A percentile compares a stretch with the other conserved stretches of the same genome.
Evolutionary conservation across 192 early-diverging fungal species (phyloP).

Genomic region (Coemansia sp.): DNA sequence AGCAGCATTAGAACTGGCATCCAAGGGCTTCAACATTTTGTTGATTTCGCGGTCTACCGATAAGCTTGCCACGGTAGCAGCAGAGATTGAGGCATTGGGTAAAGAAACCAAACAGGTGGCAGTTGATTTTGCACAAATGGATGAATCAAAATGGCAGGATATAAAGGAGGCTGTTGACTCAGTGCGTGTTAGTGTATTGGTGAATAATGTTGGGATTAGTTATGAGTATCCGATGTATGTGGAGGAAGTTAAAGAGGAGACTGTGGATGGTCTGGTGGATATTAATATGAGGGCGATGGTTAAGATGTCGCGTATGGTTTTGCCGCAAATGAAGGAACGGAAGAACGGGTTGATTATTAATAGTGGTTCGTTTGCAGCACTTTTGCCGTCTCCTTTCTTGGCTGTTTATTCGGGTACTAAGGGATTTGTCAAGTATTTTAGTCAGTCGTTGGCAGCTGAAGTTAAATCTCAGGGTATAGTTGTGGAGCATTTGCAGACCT

Average conservation of each 20-base stretch:
- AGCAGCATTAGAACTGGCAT: slow-evolving; percentile 87
- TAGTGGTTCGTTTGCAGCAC: slow-evolving; percentile 86
- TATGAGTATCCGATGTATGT: slow-evolving; percentile 90
- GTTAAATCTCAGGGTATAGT: slow-evolving; percentile 65
- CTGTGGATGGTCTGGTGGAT: slow-evolving; percentile 73
- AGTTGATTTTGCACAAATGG: slow-evolving; percentile 74
- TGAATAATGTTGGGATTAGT: slow-evolving; percentile 95
- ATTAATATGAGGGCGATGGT: slow-evolving; percentile 86
- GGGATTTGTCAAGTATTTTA: slow-evolving; percentile 87
- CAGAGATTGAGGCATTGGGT: slow-evolving; percentile 61
- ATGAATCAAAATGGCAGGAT: slow-evolving; percentile 62
- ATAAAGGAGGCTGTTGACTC: slow-evolving; percentile 60
- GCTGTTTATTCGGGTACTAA: slow-evolving; percentile 93
- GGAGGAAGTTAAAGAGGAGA: slow-evolving; percentile 66
- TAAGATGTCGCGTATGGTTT: slow-evolving; percentile 74
- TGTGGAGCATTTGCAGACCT: slow-evolving; percentile 92
- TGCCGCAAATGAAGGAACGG: slow-evolving; percentile 78
- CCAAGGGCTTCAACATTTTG: slow-evolving; percentile 78
- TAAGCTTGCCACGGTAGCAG: slow-evolving; percentile 76
- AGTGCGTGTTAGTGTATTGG: slow-evolving; percentile 59
- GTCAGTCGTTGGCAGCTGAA: slow-evolving; percentile 85
- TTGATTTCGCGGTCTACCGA: slow-evolving; percentile 77
- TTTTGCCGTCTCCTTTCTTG: slow-evolving; percentile 79
- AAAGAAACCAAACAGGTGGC: slow-evolving; percentile 67
- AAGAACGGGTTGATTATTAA: slow-evolving; percentile 87